Base-by-base conservation (phyloP, 345 rosid genomes). In the Firmiana major region DNA sequence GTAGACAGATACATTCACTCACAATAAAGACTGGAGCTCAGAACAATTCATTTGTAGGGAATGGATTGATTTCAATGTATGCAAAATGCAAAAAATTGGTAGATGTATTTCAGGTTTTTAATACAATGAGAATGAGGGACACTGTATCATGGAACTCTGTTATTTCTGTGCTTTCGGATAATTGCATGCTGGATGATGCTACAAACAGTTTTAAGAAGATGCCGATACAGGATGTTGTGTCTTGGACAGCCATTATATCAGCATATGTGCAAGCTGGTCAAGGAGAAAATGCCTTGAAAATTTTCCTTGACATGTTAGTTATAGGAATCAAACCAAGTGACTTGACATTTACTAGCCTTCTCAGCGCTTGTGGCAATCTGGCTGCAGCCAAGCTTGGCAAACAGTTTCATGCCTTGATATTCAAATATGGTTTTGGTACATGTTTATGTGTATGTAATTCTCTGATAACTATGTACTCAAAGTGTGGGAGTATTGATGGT, bases 61-160 rank as follows among this genome's bases (percentile, higher is more conserved):
- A 90, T 53, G 91, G 87, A 6, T 66, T 90, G 13, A 83, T 90
- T 64, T 85, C 87, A 22, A 85, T 85, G 88, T 86, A 91, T 76
- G 85, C 81, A 74, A 89, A 85, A 31, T 31, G 34, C 34, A 31
- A 31, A 31, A 31, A 31, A 31, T 3, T 31, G 34, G 34, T 31
- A 31, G 34, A 31, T 31, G 34, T 31, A 31, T 31, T 31, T 31
- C 34, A 86, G 76, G 84, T 88, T 55, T 88, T 91, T 78, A 63
- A 78, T 11, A 62, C 63, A 66, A 86, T 89, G 89, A 80, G 72
- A 66, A 49, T 68, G 17, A 83, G 82, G 75, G 92, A 87, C 84
- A 49, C 78, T 5, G 43, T 31, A 40, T 5, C 43, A 5, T 40
- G 43, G 34, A 31, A 31, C 34, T 31, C 34, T 31, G 34, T 31